Base-by-base conservation (phyloP, 352 stramenopile genomes). In the Phytophthora vignae region DNA sequence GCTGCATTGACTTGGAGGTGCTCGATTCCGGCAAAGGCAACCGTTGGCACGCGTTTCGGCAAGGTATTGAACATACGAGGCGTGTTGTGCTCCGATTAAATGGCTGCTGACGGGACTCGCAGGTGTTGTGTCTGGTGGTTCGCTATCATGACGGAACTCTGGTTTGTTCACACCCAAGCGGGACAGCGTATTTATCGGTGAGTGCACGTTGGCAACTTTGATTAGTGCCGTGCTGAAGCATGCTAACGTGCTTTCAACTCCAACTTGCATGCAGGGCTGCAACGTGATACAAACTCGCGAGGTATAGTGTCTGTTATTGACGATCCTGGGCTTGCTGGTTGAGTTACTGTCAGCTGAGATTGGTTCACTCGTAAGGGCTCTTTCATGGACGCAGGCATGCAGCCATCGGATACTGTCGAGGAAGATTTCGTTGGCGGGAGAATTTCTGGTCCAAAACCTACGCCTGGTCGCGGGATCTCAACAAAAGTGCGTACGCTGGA, bases 31-130 rank as follows among this genome's bases (percentile, higher is more conserved):
- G 38, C 67, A 21, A 82, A 82, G 57, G 60, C 81, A 0, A 27
- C 50, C 10, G 84, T 94, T 54, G 69, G 68, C 31, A 92, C 84
- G 19, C 36, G 27, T 2, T 90, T 92, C 65, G 86, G 83, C 27
- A 74, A 86, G 58, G 84, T 93, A 62, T 10, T 21, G 6, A 49
- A 49, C 3, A 15, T 21, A 21, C 40, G 36, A 49, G 40, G 6
- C 14, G 19, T n/a, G 36, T 11, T 2, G 33, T 54, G 4, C n/a
- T 2, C 1, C 42, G 2, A 15, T 33, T 2, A 9, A 49, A 9
- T 53, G 33, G 15, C n/a, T 49, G 14, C 22, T 65, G 58, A 69
- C 8, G 25, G 22, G 49, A 60, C n/a, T 21, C 33, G 55, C 50
- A 42, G 84, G 73, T 87, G 42, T 63, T 64, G 55, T 89, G 67